Base-by-base conservation (phyloP, 306 rosid genomes). In the Pyrus betulifolia region DNA sequence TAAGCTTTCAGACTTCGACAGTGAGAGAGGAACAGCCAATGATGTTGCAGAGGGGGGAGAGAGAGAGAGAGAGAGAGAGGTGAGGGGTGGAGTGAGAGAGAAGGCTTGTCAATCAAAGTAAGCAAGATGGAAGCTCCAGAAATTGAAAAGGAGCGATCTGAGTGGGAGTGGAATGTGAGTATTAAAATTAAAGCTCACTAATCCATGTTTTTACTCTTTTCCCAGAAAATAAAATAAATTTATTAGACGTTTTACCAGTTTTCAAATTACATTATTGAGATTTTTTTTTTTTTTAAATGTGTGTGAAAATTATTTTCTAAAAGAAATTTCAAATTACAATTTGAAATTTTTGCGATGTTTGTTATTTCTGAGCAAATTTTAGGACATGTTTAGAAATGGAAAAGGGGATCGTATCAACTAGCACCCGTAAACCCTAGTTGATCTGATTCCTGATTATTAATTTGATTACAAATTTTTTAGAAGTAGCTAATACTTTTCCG, bases 91-190 rank as follows among this genome's bases (percentile, higher is more conserved):
- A 84, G 89, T 74, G 72, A 74, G 85, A 72, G 71, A 27, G 5
- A 83, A 88, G 89, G 68, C 78, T 81, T 38, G 62, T 22, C 40
- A 71, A 54, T 78, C 68, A 81, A 65, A 76, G 84, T 72, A 71
- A 71, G 78, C 78, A 55, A 78, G 82, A 69, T 69, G 71, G 52
- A 69, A 80, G 61, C 67, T 63, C 13, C 2, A 25, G 18, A 45
- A 59, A 79, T 27, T 4, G 54, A 52, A 30, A 11, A 73, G 66
- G 58, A 59, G 72, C 76, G 83, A 81, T 75, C 82, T 72, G 80
- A 3, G 65, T n/a, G 64, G 11, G 55, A 23, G 57, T 25, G 59
- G 42, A 38, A 7, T 38, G 42, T 7, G 42, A 7, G 42, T 7
- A 6, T 38, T 38, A 38, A 2, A 38, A 6, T 38, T 38, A 38